A percentile compares a stretch with the other conserved stretches of the same genome.
Evolutionary conservation across 495 filamentous ascomycete genomes (phyloP).

Genomic region (Penicillium mononematosum): DNA sequence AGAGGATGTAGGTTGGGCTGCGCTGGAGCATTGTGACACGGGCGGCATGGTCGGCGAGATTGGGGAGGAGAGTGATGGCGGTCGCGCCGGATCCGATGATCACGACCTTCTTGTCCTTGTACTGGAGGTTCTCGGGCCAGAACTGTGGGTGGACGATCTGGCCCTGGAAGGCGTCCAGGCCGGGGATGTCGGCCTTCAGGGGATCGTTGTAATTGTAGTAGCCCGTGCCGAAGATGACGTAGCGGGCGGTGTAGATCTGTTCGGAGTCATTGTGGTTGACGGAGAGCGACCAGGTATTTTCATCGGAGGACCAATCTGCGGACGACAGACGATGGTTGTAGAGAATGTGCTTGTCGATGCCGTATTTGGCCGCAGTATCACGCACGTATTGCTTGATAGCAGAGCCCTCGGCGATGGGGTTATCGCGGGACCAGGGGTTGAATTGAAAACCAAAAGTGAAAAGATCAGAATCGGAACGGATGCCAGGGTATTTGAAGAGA

Average conservation of each 20-base stretch:
- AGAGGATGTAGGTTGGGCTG: slow-evolving; percentile 59
- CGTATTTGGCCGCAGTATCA: slow-evolving; percentile 55
- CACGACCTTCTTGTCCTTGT: slow-evolving; percentile 51
- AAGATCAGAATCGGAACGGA: slow-evolving; percentile 67
- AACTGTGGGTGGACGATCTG: slow-evolving; percentile 52
- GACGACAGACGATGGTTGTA: slow-evolving; percentile 56
- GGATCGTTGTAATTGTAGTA: slow-evolving; percentile 65
- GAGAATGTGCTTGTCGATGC: slow-evolving; percentile 61
- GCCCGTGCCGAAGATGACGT: slow-evolving; percentile 62
- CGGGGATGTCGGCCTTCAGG: slow-evolving; percentile 47
- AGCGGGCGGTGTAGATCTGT: slow-evolving; percentile 50
- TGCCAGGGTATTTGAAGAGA: slow-evolving; percentile 69
- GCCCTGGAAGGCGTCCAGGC: slow-evolving; percentile 42
- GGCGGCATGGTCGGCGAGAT: slow-evolving; percentile 43
- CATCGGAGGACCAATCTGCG: slow-evolving; percentile 59
- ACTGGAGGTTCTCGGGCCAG: slow-evolving; percentile 53
- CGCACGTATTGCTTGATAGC: slow-evolving; percentile 63
- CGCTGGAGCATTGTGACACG: slow-evolving; percentile 57
- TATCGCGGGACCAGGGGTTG: slow-evolving; percentile 60
- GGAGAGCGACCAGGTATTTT: slow-evolving; percentile 60
- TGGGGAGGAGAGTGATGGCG: slow-evolving; percentile 54
- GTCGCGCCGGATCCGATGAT: slow-evolving; percentile 59
- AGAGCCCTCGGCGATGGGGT: slow-evolving; percentile 59
- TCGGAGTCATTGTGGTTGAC: slow-evolving; percentile 51
- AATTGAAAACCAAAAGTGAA: slow-evolving; percentile 68